Base-by-base conservation (phyloP, 2,329 filamentous ascomycete species). In the Aspergillus jensenii region DNA sequence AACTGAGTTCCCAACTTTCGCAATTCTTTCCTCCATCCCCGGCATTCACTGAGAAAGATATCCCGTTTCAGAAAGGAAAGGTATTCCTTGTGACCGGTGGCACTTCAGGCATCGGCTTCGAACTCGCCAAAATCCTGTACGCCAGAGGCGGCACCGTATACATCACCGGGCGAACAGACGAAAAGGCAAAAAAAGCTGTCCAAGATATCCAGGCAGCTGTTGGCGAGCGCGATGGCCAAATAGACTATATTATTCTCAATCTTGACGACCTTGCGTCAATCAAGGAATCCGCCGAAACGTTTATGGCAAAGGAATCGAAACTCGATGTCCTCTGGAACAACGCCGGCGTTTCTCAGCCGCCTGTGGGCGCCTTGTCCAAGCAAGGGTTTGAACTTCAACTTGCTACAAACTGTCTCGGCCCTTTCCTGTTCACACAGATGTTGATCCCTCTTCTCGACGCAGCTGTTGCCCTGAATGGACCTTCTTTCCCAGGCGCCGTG, bases 221-320 rank as follows among this genome's bases (percentile, higher is more conserved):
- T 23, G 15, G 15, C 15, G 52, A 54, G 35, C 52, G 52, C 6
- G 52, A 54, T 12, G 56, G 56, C 17, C 67, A 64, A 1, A 59
- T 83, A 14, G 73, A 74, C 43, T 81, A 79, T 55, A 67, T 84
- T 15, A 64, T 71, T n/a, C 69, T 84, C 4, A 81, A 84, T 71
- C 69, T 77, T 64, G 61, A 57, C 54, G 62, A 65, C 21, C 61
- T 67, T 2, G 21, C 55, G 6, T 43, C 52, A n/a, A 60, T 67
- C 35, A 55, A 57, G 23, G n/a, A 17, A 9, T 64, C 69, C 1
- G 76, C 66, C 4, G 61, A 73, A 11, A 65, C 66, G 4, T 78
- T 79, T 60, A 55, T 67, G 21, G 45, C 61, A 4, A 64, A 68
- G 49, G 75, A 78, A 55, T 63, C 65, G 19, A 65, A 70, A 12